Percentiles rank a stretch among this genome's conserved stretches.
Conservation (phyloP, 2,329 filamentous ascomycete species). For the Boeremia exigua region DNA sequence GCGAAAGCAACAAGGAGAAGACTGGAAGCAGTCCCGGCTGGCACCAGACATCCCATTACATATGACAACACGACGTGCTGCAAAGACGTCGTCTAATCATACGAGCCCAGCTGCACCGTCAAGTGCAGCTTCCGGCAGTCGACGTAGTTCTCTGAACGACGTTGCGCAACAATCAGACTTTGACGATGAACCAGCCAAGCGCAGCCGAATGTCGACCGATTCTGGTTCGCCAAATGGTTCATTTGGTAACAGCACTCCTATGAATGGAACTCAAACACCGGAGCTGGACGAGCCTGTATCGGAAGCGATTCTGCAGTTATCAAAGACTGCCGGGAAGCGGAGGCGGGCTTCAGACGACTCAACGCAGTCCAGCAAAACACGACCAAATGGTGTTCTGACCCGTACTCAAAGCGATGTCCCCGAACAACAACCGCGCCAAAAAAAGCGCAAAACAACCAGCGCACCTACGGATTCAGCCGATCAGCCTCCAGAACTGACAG, state of each 20-base stretch:
- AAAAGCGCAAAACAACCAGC: constrained; percentile 44
- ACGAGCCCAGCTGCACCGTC: constrained; percentile 44
- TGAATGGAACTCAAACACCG: constrained; percentile 37
- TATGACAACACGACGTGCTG: constrained; percentile 57
- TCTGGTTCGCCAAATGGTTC: constrained; percentile 47
- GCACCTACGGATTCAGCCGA: constrained; percentile 36
- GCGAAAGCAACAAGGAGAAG: constrained; percentile 35
- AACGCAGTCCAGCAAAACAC: constrained; percentile 40
- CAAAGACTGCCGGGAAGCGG: constrained; percentile 38
- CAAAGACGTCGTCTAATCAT: constrained; percentile 47
- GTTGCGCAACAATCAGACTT: constrained; percentile 39
- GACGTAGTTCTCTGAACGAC: constrained; percentile 49
- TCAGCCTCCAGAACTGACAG: constrained; percentile 45
- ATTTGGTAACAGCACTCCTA: constrained; percentile 36
- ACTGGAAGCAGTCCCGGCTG: constrained; percentile 44
- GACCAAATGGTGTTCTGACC: constrained; percentile 43
- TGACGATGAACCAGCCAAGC: constrained; percentile 49
- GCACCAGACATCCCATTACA: constrained; percentile 56
- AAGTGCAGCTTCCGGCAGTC: constrained; percentile 45
- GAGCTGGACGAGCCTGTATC: constrained; percentile 29
- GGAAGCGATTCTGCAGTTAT: constrained; percentile 24
- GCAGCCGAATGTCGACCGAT: constrained; percentile 46
- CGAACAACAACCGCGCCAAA: constrained; percentile 44
- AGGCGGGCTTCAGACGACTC: constrained; percentile 44
- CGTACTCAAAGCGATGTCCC: constrained; percentile 45